Base-by-base conservation (phyloP, 331 rosid genomes). In the Stylosanthes scabra region DNA sequence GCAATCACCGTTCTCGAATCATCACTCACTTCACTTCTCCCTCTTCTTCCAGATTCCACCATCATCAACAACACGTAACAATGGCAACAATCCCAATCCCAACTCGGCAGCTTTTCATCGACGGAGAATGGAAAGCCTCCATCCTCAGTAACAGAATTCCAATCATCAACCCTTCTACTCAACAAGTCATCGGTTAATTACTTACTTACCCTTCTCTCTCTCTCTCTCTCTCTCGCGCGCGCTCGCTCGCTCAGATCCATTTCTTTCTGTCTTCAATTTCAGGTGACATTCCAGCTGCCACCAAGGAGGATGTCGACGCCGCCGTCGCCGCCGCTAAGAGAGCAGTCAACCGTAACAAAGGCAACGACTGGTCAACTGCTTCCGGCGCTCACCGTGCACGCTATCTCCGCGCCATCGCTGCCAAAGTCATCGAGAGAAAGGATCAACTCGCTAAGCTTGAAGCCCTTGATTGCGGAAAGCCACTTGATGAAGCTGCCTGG, bases 331-430 rank as follows among this genome's bases (percentile, higher is more conserved):
- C 99, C 10, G 99, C 99, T 1, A 81, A 85, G 66, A 79, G 65
- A 10, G 96, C 99, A 11, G 87, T 94, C 52, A n/a, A 88, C 9
- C 86, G 88, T 74, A 84, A 94, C 80, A 86, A 84, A n/a, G 98
- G 97, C 27, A 78, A 71, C 3, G 89, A 90, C 55, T 94, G 97
- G 99, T 78, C 96, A 7, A 66, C 84, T 1, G 97, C 99, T 20
- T 27, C 97, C 0, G 99, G 99, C 3, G 77, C 89, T 6, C 86
- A 87, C 74, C 97, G 99, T 11, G 97, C 99, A 12, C 82, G 86
- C 72, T 91, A 90, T 76, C 72, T 94, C 74, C 97, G 99, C 16
- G 91, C 99, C 55, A 94, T 94, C 59, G 99, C 99, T n/a, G 96
- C 97, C 28, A 91, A 90, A 91, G 29, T 93, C 57, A 86, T 83